Conservation (phyloP, 768 basidiomycete genomes). For the Termitomyces sp. region DNA sequence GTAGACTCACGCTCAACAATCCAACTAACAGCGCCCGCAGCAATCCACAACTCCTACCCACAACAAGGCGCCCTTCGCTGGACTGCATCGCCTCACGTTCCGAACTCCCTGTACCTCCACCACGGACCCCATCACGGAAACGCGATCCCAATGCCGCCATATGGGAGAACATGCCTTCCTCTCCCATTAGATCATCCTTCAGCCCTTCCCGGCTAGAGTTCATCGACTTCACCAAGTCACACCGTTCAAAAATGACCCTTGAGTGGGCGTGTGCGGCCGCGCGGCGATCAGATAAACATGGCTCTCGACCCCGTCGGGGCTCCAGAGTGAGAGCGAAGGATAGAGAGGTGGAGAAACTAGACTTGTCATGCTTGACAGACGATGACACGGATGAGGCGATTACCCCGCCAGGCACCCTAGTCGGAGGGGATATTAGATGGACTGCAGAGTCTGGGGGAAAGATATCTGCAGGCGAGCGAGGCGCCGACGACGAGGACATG, state of each 20-base stretch:
- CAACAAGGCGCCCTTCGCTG: slow-evolving; percentile 40
- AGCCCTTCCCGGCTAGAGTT: slow-evolving; percentile 47
- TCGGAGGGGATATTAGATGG: slow-evolving; percentile 37
- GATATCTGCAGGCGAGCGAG: slow-evolving; percentile 15
- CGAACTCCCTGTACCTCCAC: slow-evolving; percentile 38
- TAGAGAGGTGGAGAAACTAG: slow-evolving; percentile 20
- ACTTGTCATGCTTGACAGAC: slow-evolving; percentile 55
- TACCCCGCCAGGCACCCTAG: slow-evolving; percentile 54
- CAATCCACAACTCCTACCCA: slow-evolving; percentile 18
- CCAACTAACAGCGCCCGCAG: slow-evolving; percentile 21
- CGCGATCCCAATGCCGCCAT: slow-evolving; percentile 33
- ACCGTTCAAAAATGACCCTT: slow-evolving; percentile 47
- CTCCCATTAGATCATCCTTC: slow-evolving; percentile 49
- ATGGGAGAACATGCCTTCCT: slow-evolving; percentile 60
- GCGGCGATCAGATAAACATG: slow-evolving; percentile 41
- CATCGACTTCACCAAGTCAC: slow-evolving; percentile 42
- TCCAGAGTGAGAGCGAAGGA: slow-evolving; percentile 14
- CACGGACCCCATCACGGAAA: slow-evolving; percentile 35
- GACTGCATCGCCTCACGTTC: slow-evolving; percentile 55
- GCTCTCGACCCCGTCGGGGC: slow-evolving; percentile 6
- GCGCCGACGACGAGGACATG: slow-evolving; percentile 53
- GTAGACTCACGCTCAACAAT: slow-evolving; percentile 45
- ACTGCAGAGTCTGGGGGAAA: slow-evolving; percentile 16
- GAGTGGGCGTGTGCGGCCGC: slow-evolving; percentile 76
- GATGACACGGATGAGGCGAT: slow-evolving; percentile 62